Evolutionary conservation across 495 filamentous ascomycete species (phyloP).

Genomic region (Penicillium salamii): DNA sequence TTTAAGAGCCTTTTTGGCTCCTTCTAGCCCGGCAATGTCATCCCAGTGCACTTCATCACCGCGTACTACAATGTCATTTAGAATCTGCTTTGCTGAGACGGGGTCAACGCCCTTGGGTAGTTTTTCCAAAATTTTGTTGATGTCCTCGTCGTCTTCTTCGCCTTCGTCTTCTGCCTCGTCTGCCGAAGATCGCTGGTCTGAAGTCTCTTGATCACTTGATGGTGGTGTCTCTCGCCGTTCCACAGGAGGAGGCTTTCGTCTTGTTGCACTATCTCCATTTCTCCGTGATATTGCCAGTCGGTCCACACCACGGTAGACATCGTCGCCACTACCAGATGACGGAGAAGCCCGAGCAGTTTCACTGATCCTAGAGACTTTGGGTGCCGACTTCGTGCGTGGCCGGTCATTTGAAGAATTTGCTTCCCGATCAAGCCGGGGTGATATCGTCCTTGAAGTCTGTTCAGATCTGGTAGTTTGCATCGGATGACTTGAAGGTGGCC

Average conservation of each 20-base stretch:
- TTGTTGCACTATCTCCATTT: conserved; percentile 20
- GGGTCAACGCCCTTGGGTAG: conserved; percentile 79
- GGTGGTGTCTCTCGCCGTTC: conserved; percentile 40
- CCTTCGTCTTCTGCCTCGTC: conserved; percentile 34
- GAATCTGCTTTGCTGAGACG: conserved; percentile 79
- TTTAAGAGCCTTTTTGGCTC: conserved; percentile 88
- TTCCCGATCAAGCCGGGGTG: conserved; percentile 21
- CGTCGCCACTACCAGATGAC: conserved; percentile 31
- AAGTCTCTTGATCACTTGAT: conserved; percentile 45
- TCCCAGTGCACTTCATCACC: conserved; percentile 96
- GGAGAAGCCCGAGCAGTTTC: conserved; percentile 20
- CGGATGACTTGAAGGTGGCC: conserved; percentile 17
- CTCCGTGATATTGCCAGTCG: conserved; percentile 25
- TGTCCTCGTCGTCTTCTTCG: conserved; percentile 40
- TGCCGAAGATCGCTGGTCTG: conserved; percentile 24
- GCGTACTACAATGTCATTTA: conserved; percentile 93
- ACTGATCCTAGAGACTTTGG: conserved; percentile 14
- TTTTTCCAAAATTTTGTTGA: conserved; percentile 65
- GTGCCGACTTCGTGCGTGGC: conserved; percentile 25
- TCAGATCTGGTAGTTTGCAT: conserved; percentile 18
- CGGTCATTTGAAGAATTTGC: conserved; percentile 14
- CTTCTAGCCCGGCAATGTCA: conserved; percentile 87
- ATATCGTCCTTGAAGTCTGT: conserved; percentile 12
- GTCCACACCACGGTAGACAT: conserved; percentile 23
- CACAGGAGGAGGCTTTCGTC: conserved; percentile 20